Conservation (phyloP, 78 protist species). For the Mantamonas sphyraenae region DNA sequence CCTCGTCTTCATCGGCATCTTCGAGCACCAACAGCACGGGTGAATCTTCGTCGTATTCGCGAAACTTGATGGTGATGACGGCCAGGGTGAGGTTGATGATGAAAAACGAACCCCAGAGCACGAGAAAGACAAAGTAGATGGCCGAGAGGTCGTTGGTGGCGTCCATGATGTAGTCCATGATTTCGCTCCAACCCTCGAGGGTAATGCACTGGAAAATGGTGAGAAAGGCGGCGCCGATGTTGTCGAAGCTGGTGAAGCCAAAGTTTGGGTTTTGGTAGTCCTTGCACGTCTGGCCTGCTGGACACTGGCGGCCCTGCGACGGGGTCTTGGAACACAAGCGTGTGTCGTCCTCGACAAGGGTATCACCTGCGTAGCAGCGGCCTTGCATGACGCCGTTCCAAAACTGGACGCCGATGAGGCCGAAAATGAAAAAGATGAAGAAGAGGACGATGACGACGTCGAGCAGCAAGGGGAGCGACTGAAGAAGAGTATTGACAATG, state of each 20-base stretch:
- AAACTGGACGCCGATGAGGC: constrained; percentile 25
- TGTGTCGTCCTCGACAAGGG: background rate
- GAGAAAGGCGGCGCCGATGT: constrained; percentile 20
- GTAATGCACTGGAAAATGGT: constrained; percentile 27
- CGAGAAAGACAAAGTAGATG: constrained; percentile 16
- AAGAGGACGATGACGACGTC: constrained; percentile 1
- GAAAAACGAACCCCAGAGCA: constrained; percentile 20
- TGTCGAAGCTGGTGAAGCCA: constrained; percentile 27
- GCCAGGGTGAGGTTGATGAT: constrained; percentile 22
- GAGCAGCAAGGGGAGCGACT: background rate
- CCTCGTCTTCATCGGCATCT: too few relatives aligned
- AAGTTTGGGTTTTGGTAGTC: constrained; percentile 1
- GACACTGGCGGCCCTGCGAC: background rate
- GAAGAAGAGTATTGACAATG: constrained; percentile 10
- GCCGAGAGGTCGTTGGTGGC: background rate
- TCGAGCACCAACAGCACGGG: too few relatives aligned
- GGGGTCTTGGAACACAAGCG: background rate
- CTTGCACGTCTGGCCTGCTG: background rate
- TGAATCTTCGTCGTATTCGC: too few relatives aligned
- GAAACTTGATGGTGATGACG: too few relatives aligned
- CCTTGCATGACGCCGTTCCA: constrained; percentile 1
- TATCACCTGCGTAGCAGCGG: constrained; percentile 1
- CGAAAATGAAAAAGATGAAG: constrained; percentile 24
- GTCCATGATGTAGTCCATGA: constrained; percentile 21
- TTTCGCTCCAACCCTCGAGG: constrained; percentile 46